phyloP scores from a whole-genome alignment of 75 land plant genomes.

The Pseudotsuga menziesii region DNA sequence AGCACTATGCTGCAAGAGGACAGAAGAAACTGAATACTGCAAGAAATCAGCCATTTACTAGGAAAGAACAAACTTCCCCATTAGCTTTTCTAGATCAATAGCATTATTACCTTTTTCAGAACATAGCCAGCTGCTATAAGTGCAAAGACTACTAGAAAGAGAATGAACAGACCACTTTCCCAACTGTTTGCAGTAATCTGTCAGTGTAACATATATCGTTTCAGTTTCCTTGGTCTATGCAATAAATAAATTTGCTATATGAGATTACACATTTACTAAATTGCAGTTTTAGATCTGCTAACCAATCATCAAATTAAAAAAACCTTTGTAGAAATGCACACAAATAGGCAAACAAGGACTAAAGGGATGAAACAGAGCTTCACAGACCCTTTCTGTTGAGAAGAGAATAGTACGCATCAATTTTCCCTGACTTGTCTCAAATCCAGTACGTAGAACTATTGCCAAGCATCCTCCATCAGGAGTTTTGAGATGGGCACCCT shows the following conservation, averaged over 20 bases:
- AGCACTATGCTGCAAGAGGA: neutral
- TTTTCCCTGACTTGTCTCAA: constrained; percentile 98
- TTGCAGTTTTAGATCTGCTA: neutral
- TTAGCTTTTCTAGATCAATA: neutral
- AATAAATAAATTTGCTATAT: neutral
- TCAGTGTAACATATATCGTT: neutral
- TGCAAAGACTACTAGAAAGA: constrained; percentile 94
- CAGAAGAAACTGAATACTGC: neutral
- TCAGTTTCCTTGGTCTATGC: neutral
- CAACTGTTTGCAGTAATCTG: constrained; percentile 99
- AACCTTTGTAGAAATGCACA: neutral
- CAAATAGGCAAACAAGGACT: neutral
- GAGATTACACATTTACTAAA: neutral
- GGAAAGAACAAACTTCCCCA: neutral
- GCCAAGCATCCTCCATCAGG: constrained; percentile 99
- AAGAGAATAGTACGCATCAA: constrained; percentile 96
- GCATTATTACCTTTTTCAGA: constrained; percentile 65
- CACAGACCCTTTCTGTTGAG: constrained; percentile 92
- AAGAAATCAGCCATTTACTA: neutral
- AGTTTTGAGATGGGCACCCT: constrained; percentile 58
- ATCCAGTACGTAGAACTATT: constrained; percentile 89
- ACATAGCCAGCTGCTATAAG: constrained; percentile 98
- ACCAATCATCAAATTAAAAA: neutral
- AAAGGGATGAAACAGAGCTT: neutral
- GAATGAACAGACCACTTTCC: constrained; percentile 97